phyloP scores from a whole-genome alignment of 805 yeast genomes.

The Starmerella potacharoeniae region DNA sequence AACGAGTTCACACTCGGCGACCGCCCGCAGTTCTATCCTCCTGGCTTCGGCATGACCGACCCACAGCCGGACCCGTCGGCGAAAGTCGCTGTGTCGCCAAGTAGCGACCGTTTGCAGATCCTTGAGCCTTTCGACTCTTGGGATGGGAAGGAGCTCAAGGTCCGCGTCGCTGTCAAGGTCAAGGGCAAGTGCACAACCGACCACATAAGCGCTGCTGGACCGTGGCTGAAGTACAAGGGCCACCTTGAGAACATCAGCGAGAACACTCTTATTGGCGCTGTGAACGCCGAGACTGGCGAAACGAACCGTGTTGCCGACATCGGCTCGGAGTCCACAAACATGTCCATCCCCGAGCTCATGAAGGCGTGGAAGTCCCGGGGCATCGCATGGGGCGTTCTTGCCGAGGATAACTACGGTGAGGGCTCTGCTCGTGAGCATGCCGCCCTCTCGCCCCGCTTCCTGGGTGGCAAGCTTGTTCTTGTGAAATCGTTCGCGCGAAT shows the following conservation, averaged over 20 bases:
- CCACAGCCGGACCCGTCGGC: slow-evolving; percentile 56
- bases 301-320: slow-evolving; percentile 83
- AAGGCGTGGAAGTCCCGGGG: slow-evolving; percentile 80
- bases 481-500: slow-evolving; percentile 96
- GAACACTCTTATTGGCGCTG: slow-evolving; percentile 94
- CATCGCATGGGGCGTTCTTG: slow-evolving; percentile 88
- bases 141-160: slow-evolving; percentile 71
- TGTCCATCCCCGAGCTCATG: slow-evolving; percentile 92
- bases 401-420: slow-evolving; percentile 97
- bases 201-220: slow-evolving; percentile 98
- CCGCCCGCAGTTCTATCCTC: slow-evolving; percentile 65
- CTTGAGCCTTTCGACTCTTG: slow-evolving; percentile 81
- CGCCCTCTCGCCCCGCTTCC: slow-evolving; percentile 86
- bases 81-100: slow-evolving; percentile 61
- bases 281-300: slow-evolving; percentile 92
- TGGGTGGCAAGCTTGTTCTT: slow-evolving; percentile 80
- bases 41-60: slow-evolving; percentile 29
- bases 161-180: slow-evolving; percentile 73
- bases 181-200: slow-evolving; percentile 98
- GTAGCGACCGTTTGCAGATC: slow-evolving; percentile 83
- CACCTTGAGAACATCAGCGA: slow-evolving; percentile 91
- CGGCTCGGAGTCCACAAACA: slow-evolving; percentile 48
- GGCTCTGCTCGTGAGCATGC: slow-evolving; percentile 99
- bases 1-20: slow-evolving; percentile 63
- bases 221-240: slow-evolving; percentile 97